Base-by-base conservation (phyloP, 108 stramenopile species). In the Mediolabrus comicus region DNA sequence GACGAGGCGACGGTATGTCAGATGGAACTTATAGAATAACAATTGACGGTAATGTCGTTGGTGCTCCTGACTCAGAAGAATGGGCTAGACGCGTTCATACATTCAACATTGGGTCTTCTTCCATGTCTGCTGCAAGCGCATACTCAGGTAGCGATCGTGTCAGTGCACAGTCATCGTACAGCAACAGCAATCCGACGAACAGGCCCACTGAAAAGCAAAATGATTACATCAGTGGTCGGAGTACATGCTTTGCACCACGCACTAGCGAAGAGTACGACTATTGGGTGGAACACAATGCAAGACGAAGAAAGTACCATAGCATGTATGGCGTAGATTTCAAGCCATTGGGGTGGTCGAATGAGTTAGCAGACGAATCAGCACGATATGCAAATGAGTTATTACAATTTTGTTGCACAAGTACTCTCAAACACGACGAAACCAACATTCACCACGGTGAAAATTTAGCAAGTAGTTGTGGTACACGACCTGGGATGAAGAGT, bases 361-460 rank as follows among this genome's bases (percentile, higher is more conserved):
- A 16, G 5, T 61, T 75, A 12, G 39, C 36, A 29, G 43, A 46
- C n/a, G 8, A 46, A 26, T 22, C 74, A 0, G 16, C 25, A 19
- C 0, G 3, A 3, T 61, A 29, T 8, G 74, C 74, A 22, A 36
- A 52, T 3, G 19, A n/a, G 0, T n/a, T 62, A 7, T 60, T 62
- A n/a, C 51, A 69, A 59, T 14, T 69, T n/a, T 57, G 31, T n/a
- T 75, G 29, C 30, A 49, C 46, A 6, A 7, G 5, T 3, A 4
- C 17, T 8, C 46, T 49, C 19, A 1, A 4, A 16, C 39, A 49
- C 46, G 46, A 49, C 22, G 3, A 3, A 3, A 52, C 4, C 5
- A 52, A 52, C 8, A 52, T 24, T 25, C 3, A 19, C 3, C 62
- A 75, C 22, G 75, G 80, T 24, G 80, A 81, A 24, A 73, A 72